Evolutionary conservation across 371 early-diverging fungal genomes (phyloP), one percentile per base, ranked within the genome.

Genomic region (Mortierella sp.): DNA sequence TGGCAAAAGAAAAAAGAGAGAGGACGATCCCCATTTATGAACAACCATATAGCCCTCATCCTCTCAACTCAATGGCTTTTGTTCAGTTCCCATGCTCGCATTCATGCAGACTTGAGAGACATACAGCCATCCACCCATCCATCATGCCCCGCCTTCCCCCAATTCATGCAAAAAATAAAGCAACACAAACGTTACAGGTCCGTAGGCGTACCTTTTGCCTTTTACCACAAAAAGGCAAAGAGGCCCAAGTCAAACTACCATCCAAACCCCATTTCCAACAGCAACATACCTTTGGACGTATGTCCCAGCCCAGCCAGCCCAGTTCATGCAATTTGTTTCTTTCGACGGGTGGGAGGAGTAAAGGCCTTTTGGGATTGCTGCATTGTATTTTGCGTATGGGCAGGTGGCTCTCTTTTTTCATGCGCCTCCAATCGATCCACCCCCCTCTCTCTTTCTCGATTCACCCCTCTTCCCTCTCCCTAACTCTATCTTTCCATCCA

Each of bases 101-200:
- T 61, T 61, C 34, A 61, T 61, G 61, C 61, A 61, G 31, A 34
- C 31, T 57, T 31, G 34, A 19, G 1, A 6, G 19, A 19, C 61
- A 54, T n/a, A 24, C 31, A 61, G 34, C 34, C 61, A 31, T 28
- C 61, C 13, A 50, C 13, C 34, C 61, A 31, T 28, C 61, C 13
- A 50, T 50, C 50, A 50, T 14, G 16, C 13, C 19, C 61, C 61
- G 61, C 59, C 0, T n/a, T 31, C 28, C 19, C 31, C 34, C 59
- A 46, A 61, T 61, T 61, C 61, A 61, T 61, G 61, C 61, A 61
- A 59, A 61, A 19, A 31, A 61, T 14, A 48, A 5, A 48, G 48
- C 48, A 10, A 50, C 50, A 11, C 37, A 31, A 61, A 31, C 19
- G 19, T 26, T 50, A 3, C 50, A 50, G 16, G 50, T 50, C 50